Evolutionary conservation across 1,284 basidiomycete species (phyloP), one percentile per base, ranked within the genome.

Genomic region (Uromyces viciae-fabae): DNA sequence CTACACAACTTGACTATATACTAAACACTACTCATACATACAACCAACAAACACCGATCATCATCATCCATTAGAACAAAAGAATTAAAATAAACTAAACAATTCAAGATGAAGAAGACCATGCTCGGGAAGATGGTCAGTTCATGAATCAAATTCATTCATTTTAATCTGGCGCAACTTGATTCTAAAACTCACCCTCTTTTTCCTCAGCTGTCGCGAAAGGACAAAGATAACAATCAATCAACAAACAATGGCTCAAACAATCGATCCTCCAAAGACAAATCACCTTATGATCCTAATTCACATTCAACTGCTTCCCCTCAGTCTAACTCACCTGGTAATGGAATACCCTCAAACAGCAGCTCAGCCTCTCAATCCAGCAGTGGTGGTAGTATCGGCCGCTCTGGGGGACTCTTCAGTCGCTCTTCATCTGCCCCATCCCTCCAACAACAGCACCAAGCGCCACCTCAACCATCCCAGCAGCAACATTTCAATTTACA

Each of bases 41-140:
- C n/a, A n/a, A n/a, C n/a, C n/a, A n/a, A n/a, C n/a, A n/a, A n/a
- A n/a, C n/a, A n/a, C n/a, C n/a, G n/a, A n/a, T n/a, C n/a, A n/a
- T n/a, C n/a, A n/a, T n/a, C n/a, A n/a, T n/a, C n/a, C n/a, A n/a
- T n/a, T n/a, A n/a, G n/a, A n/a, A n/a, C n/a, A n/a, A n/a, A n/a
- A n/a, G n/a, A n/a, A n/a, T n/a, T n/a, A n/a, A n/a, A n/a, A n/a
- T n/a, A n/a, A n/a, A n/a, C n/a, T n/a, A n/a, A n/a, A 42, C 42
- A 2, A 46, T 5, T 40, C 58, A 78, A 31, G 49, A 80, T 80
- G 77, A 80, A 80, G 77, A 80, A 80, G 54, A 54, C 49, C 5
- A 80, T 80, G 77, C 60, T 80, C 9, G 77, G 77, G 14, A 80
- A 80, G 52, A 80, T 80, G 77, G 77, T 80, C 11, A 43, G 66